Evolutionary conservation across 73 alveolate genomes (phyloP).

Genomic region (Paramecium sexaurelia): DNA sequence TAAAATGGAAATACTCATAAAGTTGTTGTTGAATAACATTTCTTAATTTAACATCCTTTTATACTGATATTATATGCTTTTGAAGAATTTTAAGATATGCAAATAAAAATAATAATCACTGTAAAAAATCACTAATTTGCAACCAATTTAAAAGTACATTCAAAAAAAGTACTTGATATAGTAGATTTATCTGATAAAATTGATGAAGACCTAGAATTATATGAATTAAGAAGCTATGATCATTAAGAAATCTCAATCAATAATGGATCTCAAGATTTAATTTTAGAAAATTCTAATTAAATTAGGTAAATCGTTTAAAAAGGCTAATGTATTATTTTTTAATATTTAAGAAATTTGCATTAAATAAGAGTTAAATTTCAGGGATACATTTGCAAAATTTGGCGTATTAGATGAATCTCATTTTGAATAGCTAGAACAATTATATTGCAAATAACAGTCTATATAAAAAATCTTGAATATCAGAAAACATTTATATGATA

Average conservation of each 20-base stretch:
- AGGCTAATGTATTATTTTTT: constrained; percentile 15
- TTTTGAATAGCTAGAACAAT: neutral
- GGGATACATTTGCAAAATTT: neutral
- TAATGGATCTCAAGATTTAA: neutral
- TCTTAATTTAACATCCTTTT: neutral
- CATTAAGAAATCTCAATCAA: neutral
- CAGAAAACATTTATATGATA: neutral
- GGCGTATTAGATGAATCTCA: neutral
- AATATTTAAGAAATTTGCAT: neutral
- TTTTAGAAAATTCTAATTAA: neutral
- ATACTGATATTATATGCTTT: neutral
- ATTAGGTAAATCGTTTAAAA: neutral
- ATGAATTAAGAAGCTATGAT: neutral
- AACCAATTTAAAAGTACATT: neutral
- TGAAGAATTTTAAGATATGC: neutral
- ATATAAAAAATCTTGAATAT: neutral
- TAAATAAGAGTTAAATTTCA: neutral
- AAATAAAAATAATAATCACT: neutral
- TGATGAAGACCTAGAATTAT: neutral
- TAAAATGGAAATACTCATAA: neutral
- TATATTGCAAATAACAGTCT: neutral
- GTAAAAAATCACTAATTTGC: constrained; percentile 5
- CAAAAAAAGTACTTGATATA: neutral
- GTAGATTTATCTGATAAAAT: neutral
- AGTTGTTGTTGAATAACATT: neutral